Conservation (phyloP, 495 filamentous ascomycete species). For the Geopyxis carbonaria region DNA sequence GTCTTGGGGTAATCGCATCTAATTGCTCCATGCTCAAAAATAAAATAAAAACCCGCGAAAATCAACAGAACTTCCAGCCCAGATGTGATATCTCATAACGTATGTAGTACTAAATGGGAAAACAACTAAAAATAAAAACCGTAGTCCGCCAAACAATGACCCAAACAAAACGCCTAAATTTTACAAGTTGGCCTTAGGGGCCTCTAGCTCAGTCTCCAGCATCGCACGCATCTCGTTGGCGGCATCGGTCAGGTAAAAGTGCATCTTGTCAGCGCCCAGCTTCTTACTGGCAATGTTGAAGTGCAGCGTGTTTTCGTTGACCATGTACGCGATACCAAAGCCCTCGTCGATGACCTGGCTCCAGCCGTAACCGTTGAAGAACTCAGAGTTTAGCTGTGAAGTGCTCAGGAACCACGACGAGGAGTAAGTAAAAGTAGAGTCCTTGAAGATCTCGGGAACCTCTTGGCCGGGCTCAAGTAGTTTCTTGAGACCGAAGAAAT, state of each 20-base stretch:
- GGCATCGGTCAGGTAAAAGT: constrained; percentile 84
- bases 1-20: too few relatives aligned
- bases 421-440: constrained; percentile 72
- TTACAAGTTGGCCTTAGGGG: constrained; percentile 82
- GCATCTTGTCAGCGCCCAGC: constrained; percentile 80
- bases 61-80: too few relatives aligned
- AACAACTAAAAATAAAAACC: too few relatives aligned
- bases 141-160: constrained; percentile 1
- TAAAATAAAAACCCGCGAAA: too few relatives aligned
- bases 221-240: constrained; percentile 80
- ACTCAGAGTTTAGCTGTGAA: constrained; percentile 83
- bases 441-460: constrained; percentile 64
- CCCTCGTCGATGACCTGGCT: constrained; percentile 94
- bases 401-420: constrained; percentile 77
- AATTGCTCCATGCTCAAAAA: too few relatives aligned
- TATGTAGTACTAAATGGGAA: too few relatives aligned
- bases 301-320: constrained; percentile 93
- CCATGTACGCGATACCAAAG: constrained; percentile 98
- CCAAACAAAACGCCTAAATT: constrained; percentile 1
- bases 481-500: constrained; percentile 94
- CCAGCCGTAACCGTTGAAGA: constrained; percentile 99
- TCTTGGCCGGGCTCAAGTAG: constrained; percentile 65
- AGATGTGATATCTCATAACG: neutral
- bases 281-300: constrained; percentile 97
- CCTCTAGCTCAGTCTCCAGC: constrained; percentile 62